Conservation (phyloP, 2,329 filamentous ascomycete species). For the Truncatella angustata region DNA sequence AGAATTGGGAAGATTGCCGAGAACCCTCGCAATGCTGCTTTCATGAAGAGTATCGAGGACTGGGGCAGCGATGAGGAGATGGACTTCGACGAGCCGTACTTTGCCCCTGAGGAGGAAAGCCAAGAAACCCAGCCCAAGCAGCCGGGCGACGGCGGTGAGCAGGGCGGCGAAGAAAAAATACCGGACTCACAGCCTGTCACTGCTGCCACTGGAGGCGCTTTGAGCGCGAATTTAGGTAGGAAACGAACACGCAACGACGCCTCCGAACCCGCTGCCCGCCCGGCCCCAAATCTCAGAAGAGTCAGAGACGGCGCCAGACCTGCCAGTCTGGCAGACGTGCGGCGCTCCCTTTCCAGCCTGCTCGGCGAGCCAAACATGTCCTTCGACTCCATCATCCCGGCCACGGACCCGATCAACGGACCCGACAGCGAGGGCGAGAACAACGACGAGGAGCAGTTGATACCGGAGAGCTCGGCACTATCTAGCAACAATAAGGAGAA, state of each 20-base stretch:
- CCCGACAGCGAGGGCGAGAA: conserved; percentile 54
- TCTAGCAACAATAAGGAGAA: conserved; percentile 50
- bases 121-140: conserved; percentile 17
- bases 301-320: conserved; percentile 65
- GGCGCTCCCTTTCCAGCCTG: conserved; percentile 78
- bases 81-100: conserved; percentile 65
- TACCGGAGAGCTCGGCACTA: too few species aligned
- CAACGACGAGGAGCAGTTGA: too few species aligned
- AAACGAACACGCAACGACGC: conserved; percentile 27
- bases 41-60: conserved; percentile 87
- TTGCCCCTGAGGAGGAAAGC: conserved; percentile 29
- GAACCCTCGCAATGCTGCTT: conserved; percentile 85
- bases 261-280: conserved; percentile 36
- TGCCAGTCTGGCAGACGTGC: conserved; percentile 74
- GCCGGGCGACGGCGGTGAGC: conserved; percentile 25
- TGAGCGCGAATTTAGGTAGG: conserved; percentile 32
- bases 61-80: conserved; percentile 72
- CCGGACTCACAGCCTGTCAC: conserved; percentile 50
- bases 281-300: conserved; percentile 60
- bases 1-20: conserved; percentile 87
- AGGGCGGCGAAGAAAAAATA: conserved; percentile 28
- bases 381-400: conserved; percentile 44
- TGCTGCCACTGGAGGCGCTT: conserved; percentile 29
- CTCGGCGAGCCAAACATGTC: conserved; percentile 58
- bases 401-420: conserved; percentile 42